These are phyloP conservation scores for Fusarium udum DNA, from an alignment of 2,329 filamentous ascomycete genomes.

Conservation along the genomic window DNA sequence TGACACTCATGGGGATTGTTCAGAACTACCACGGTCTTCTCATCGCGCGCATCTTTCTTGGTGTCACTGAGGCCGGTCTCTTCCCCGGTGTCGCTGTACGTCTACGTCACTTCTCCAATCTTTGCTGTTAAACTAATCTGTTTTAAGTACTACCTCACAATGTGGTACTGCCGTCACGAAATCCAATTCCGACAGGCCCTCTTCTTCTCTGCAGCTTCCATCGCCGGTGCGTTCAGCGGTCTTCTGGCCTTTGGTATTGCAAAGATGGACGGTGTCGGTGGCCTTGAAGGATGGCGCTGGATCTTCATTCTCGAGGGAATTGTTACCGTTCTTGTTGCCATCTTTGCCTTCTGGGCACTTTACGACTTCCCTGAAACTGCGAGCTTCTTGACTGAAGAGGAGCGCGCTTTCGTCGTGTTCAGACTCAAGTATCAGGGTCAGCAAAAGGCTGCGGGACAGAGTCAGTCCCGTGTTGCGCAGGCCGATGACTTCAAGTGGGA, in stretches of 20 bases:
- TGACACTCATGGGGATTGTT: constrained; percentile 65
- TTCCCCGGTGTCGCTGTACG: constrained; percentile 69
- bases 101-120: not conserved
- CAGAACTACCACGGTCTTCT: constrained; percentile 58
- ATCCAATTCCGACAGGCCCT: constrained; percentile 69
- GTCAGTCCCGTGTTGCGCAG: constrained; percentile 59
- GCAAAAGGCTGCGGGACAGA: constrained; percentile 20
- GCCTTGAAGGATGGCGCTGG: constrained; percentile 69
- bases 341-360: constrained; percentile 74
- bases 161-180: constrained; percentile 68
- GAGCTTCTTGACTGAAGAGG: constrained; percentile 74
- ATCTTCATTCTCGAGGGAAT: constrained; percentile 77
- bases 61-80: constrained; percentile 73
- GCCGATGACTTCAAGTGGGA: constrained; percentile 79
- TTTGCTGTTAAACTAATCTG: not conserved
- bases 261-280: constrained; percentile 73
- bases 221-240: constrained; percentile 81
- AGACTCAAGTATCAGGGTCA: constrained; percentile 73
- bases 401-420: constrained; percentile 75
- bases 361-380: constrained; percentile 86
- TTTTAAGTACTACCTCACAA: constrained; percentile 61
- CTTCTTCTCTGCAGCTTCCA: constrained; percentile 84
- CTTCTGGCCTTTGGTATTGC: constrained; percentile 75
- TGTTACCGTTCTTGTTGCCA: constrained; percentile 72
- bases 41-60: constrained; percentile 65